Evolutionary conservation across 495 filamentous ascomycete species (phyloP), one percentile per base, ranked within the genome.

Genomic region (Aspergillus sclerotioniger): DNA sequence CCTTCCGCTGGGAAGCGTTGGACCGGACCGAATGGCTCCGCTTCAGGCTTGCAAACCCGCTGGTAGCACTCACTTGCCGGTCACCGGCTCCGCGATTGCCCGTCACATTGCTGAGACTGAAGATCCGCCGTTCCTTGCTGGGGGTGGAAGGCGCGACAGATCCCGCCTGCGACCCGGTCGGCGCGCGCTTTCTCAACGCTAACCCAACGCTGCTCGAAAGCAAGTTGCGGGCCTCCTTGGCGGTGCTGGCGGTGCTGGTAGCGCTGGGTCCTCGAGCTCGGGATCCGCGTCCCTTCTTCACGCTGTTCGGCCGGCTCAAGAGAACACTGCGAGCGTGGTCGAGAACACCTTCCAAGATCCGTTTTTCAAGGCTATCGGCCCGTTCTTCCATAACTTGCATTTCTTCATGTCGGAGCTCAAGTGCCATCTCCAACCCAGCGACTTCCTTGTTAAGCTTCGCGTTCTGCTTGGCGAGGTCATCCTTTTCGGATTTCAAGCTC

Each of bases 281-380:
- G 52, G 76, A 77, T 35, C 79, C 84, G 10, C 82, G 80, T 17
- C 90, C 83, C n/a, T 90, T 82, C 70, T 90, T 92, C 49, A 89
- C 81, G 69, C 71, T 65, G 59, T 68, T 73, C 32, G 75, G 74
- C 16, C 80, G 76, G 15, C 84, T 83, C 56, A 95, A 84, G 43
- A 97, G 82, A 16, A 98, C 77, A 6, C 88, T 86, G 17, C 91
- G 87, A 32, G 94, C 96, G 65, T 97, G 92, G 65, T 98, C 92
- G 59, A 98, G 91, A 39, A 98, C 90, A 29, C 92, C 91, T 56
- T 98, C 93, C 29, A 98, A 75, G 57, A 98, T 96, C 9, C 93
- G 84, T 45, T 92, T 87, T 75, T 98, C 94, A 1, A 98, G 79
- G 21, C 82, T 81, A 61, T 96, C 90, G 9, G 92, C 92, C 49